Evolutionary conservation across 805 yeast species (phyloP).

Genomic region (Schwanniomyces polymorphus): DNA sequence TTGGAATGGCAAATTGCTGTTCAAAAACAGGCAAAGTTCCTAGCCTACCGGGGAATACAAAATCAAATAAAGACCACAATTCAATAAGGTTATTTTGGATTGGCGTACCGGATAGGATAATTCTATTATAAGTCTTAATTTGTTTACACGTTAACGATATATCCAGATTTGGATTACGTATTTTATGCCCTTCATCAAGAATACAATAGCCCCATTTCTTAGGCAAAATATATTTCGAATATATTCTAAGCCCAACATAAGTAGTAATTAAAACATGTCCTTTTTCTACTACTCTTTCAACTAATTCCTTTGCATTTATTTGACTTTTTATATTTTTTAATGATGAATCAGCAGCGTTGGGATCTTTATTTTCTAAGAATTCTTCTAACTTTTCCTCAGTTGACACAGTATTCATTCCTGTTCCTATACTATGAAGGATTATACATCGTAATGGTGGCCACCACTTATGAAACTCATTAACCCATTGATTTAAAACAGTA

Average conservation of each 20-base stretch:
- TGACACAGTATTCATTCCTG: conserved; percentile 59
- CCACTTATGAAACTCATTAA: conserved; percentile 94
- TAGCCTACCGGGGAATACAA: conserved; percentile 89
- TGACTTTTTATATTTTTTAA: conserved; percentile 28
- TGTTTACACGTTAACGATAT: conserved; percentile 85
- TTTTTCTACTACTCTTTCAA: conserved; percentile 56
- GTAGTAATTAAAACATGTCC: conserved; percentile 92
- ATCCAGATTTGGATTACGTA: conserved; percentile 89
- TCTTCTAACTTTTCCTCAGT: conserved; percentile 54
- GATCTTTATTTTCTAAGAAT: conserved; percentile 45
- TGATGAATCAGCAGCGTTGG: conserved; percentile 13
- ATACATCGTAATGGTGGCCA: conserved; percentile 93
- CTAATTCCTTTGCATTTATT: conserved; percentile 45
- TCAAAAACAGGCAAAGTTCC: conserved; percentile 96
- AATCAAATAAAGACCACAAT: conserved; percentile 93
- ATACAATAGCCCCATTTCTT: conserved; percentile 87
- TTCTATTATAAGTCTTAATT: conserved; percentile 77
- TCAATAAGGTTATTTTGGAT: conserved; percentile 92
- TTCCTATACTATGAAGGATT: conserved; percentile 88
- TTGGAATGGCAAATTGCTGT: conserved; percentile 87
- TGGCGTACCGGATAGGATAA: conserved; percentile 94
- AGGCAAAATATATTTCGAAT: conserved; percentile 61
- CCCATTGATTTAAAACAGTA: conserved; percentile 95
- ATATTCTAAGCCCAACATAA: conserved; percentile 79
- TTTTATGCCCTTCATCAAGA: conserved; percentile 95